Percentiles rank a stretch among this genome's conserved stretches.
Evolutionary conservation across 257 asterid genomes (phyloP).

Genomic region (Nemophila menziesii): DNA sequence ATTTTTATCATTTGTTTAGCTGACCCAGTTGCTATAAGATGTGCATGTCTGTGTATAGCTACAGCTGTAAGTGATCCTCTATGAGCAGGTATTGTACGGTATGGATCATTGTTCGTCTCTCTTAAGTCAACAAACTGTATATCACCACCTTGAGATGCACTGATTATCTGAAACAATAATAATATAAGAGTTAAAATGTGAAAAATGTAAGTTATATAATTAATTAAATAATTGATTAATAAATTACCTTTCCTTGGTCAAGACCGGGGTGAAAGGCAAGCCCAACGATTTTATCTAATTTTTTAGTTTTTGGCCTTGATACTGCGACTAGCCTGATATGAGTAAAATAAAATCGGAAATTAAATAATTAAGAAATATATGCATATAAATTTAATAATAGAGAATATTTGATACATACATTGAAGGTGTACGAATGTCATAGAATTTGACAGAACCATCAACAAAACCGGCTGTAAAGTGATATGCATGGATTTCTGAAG

Average conservation of each 20-base stretch:
- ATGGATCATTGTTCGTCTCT: constrained; percentile 36
- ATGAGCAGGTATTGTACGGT: constrained; percentile 82
- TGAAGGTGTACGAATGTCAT: constrained; percentile 71
- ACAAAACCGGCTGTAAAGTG: constrained; percentile 87
- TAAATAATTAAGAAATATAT: background rate
- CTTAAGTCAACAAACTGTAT: constrained; percentile 81
- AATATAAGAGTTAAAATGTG: background rate
- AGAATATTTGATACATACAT: constrained; percentile 42
- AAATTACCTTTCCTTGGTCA: constrained; percentile 72
- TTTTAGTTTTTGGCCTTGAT: constrained; percentile 62
- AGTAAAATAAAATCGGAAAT: background rate
- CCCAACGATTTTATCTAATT: constrained; percentile 69
- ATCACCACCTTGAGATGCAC: constrained; percentile 95
- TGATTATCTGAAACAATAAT: constrained; percentile 42
- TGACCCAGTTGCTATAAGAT: constrained; percentile 83
- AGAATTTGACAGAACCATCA: constrained; percentile 74
- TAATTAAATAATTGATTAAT: background rate
- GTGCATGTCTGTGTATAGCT: constrained; percentile 92
- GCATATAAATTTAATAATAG: background rate
- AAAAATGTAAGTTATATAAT: background rate
- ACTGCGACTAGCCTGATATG: constrained; percentile 50
- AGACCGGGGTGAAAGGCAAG: constrained; percentile 93
- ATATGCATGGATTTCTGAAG: constrained; percentile 83
- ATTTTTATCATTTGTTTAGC: constrained; percentile 88
- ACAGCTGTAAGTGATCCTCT: constrained; percentile 96